A percentile compares a stretch with the other conserved stretches of the same genome.
These are phyloP conservation scores for Colletotrichum australisinense DNA, from an alignment of 2,329 filamentous ascomycete genomes.

Conservation along the genomic window DNA sequence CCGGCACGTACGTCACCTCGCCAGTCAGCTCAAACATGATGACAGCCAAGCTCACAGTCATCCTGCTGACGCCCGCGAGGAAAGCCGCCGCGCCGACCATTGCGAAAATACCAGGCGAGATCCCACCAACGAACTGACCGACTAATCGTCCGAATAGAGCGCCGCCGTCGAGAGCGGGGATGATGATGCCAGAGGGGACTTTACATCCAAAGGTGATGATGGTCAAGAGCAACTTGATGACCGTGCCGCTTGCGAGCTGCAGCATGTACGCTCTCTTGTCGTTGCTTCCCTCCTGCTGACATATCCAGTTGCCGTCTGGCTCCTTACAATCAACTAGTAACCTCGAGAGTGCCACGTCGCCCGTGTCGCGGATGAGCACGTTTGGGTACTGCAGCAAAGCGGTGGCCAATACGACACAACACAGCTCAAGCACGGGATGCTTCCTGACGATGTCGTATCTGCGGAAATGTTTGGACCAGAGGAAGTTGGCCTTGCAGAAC, in stretches of 20 bases:
- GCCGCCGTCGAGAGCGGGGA: conserved; percentile 67
- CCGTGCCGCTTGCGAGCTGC: conserved; percentile 63
- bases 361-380: conserved; percentile 63
- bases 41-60: conserved; percentile 68
- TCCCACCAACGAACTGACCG: conserved; percentile 50
- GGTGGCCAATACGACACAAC: conserved; percentile 63
- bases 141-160: conserved; percentile 68
- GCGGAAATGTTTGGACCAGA: conserved; percentile 67
- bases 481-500: conserved; percentile 68
- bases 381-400: conserved; percentile 67
- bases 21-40: conserved; percentile 73
- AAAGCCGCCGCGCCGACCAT: conserved; percentile 71
- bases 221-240: conserved; percentile 66
- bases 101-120: conserved; percentile 69
- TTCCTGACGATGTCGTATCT: conserved; percentile 62
- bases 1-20: conserved; percentile 66
- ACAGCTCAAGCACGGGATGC: conserved; percentile 66
- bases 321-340: conserved; percentile 65
- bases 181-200: conserved; percentile 70
- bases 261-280: conserved; percentile 56
- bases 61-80: conserved; percentile 67
- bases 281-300: conserved; percentile 55
- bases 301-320: conserved; percentile 56
- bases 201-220: conserved; percentile 70
- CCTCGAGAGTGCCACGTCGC: conserved; percentile 66